Percentiles rank a stretch among this genome's conserved stretches.
phyloP scores from a whole-genome alignment of 2,329 filamentous ascomycete species.

The Neoscytalidium dimidiatum region DNA sequence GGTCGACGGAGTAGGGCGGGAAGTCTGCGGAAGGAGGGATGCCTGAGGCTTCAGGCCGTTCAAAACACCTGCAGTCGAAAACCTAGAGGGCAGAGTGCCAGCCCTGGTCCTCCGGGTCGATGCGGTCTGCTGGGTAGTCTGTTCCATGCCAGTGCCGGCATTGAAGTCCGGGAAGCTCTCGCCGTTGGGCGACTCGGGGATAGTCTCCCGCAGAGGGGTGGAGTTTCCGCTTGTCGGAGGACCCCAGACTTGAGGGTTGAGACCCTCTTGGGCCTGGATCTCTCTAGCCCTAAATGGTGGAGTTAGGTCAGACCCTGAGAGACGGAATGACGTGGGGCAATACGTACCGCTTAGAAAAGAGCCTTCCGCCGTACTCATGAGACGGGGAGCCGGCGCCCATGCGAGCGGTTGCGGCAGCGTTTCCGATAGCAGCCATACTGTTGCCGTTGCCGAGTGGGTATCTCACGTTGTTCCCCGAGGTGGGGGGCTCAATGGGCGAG shows the following conservation, averaged over 20 bases:
- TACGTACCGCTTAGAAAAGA: constrained; percentile 90
- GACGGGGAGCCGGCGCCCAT: constrained; percentile 95
- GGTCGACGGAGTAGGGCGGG: constrained; percentile 81
- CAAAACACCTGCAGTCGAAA: constrained; percentile 73
- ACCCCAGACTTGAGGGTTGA: constrained; percentile 77
- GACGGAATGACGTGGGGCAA: constrained; percentile 18
- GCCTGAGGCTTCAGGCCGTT: constrained; percentile 59
- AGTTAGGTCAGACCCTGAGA: constrained; percentile 11
- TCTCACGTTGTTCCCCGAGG: constrained; percentile 60
- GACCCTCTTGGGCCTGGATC: constrained; percentile 94
- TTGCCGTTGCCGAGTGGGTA: constrained; percentile 72
- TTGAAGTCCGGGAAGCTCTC: constrained; percentile 94
- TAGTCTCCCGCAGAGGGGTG: constrained; percentile 93
- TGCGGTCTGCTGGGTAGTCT: constrained; percentile 42
- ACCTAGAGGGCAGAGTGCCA: constrained; percentile 93
- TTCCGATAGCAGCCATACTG: constrained; percentile 55
- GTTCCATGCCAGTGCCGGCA: constrained; percentile 62
- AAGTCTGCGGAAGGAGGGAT: constrained; percentile 69
- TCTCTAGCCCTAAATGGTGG: constrained; percentile 72
- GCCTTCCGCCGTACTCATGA: constrained; percentile 76
- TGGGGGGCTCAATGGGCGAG: constrained; percentile 74
- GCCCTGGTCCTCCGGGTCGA: constrained; percentile 80
- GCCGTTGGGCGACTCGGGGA: constrained; percentile 88
- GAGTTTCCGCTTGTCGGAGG: constrained; percentile 96
- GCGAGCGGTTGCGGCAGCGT: constrained; percentile 60